These are phyloP conservation scores for Stellera chamaejasme DNA, from an alignment of 345 rosid species.

Conservation along the genomic window DNA sequence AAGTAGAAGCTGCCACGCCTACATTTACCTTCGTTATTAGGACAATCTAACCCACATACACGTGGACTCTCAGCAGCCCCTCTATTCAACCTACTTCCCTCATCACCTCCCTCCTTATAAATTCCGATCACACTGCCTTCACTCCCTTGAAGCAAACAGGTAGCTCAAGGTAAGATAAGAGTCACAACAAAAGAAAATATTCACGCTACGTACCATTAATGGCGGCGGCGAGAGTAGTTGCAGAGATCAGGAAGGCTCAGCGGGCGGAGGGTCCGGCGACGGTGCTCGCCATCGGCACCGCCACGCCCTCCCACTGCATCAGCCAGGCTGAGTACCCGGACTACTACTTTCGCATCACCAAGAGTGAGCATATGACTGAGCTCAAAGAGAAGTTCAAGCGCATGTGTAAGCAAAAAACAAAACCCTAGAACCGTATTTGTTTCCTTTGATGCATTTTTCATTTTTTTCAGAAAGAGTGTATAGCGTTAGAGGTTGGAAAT, in stretches of 20 bases:
- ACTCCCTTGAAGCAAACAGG: not conserved
- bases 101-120: not conserved
- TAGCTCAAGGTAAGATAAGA: too few relatives aligned
- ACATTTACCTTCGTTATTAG: too few relatives aligned
- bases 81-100: too few relatives aligned
- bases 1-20: too few relatives aligned
- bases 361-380: conserved; percentile 20
- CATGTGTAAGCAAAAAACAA: conserved; percentile 23
- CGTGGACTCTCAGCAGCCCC: too few relatives aligned
- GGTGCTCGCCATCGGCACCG: conserved; percentile 28
- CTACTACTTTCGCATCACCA: conserved; percentile 29
- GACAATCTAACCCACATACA: too few relatives aligned
- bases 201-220: too few relatives aligned
- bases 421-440: too few relatives aligned
- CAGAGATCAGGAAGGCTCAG: conserved; percentile 30
- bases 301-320: conserved; percentile 15
- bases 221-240: conserved; percentile 10
- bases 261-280: conserved; percentile 47
- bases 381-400: conserved; percentile 31
- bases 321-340: conserved; percentile 25
- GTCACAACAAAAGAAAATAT: too few relatives aligned
- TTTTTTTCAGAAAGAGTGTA: too few relatives aligned
- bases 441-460: too few relatives aligned
- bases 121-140: not conserved
- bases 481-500: too few relatives aligned